phyloP scores from a whole-genome alignment of 176 grass and related monocot species.

The Oryza nivara region DNA sequence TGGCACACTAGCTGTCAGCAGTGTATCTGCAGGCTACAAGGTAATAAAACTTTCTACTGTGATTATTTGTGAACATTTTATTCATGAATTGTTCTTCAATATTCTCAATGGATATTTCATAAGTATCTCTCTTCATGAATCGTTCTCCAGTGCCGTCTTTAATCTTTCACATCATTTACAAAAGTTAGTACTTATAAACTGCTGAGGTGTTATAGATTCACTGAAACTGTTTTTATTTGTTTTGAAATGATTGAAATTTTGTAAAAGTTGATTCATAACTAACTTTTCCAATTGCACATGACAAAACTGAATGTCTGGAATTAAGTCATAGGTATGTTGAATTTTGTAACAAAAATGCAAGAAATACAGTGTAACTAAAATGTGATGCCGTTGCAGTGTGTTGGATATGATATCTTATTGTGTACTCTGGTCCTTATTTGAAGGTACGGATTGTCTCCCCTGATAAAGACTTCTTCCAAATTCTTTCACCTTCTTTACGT shows the following conservation, averaged over 20 bases:
- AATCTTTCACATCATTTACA: background rate
- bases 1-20: constrained; percentile 92
- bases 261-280: constrained; percentile 13
- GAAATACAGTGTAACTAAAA: constrained; percentile 15
- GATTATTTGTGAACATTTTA: constrained; percentile 5
- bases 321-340: constrained; percentile 16
- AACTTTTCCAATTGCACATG: constrained; percentile 22
- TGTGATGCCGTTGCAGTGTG: background rate
- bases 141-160: background rate
- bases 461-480: constrained; percentile 99
- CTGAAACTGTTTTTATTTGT: background rate
- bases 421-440: constrained; percentile 31
- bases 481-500: constrained; percentile 88
- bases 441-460: constrained; percentile 96
- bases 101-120: background rate
- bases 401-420: constrained; percentile 17
- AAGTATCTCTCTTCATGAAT: background rate
- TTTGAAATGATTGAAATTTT: background rate
- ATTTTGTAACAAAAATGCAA: background rate
- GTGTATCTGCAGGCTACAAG: constrained; percentile 85
- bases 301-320: background rate
- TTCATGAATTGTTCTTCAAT: background rate
- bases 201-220: background rate
- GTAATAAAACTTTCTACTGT: constrained; percentile 32
- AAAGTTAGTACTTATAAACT: background rate